Conservation (phyloP, 208 protist genomes). For the Crithidia fasciculata region DNA sequence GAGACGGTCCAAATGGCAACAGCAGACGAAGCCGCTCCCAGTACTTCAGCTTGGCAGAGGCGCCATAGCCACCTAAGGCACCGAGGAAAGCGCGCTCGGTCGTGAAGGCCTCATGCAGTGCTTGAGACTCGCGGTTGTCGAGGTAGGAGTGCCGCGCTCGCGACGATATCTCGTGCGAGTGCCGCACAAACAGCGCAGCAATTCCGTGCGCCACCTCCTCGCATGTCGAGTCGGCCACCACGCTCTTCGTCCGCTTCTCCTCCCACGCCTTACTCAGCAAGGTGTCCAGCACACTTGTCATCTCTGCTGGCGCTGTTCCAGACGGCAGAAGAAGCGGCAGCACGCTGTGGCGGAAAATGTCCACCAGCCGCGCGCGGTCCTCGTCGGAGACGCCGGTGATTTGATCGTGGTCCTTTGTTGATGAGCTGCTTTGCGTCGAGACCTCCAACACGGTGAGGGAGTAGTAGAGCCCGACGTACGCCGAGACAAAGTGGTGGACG, state of each 20-base stretch:
- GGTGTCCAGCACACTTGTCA: slow-evolving; percentile 17
- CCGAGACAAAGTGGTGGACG: slow-evolving; percentile 55
- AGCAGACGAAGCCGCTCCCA: slow-evolving; percentile 59
- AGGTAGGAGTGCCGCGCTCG: slow-evolving; percentile 25
- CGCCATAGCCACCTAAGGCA: slow-evolving; percentile 14
- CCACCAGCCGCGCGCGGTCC: slow-evolving; percentile 17
- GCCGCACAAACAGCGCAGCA: slow-evolving; percentile 24
- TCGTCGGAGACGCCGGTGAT: slow-evolving; percentile 15
- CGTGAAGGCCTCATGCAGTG: slow-evolving; percentile 13
- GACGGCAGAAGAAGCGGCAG: slow-evolving; percentile 20
- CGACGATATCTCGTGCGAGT: slow-evolving; percentile 20
- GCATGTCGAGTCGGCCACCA: slow-evolving; percentile 22
- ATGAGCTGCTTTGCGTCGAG: slow-evolving; percentile 17
- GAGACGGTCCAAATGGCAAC: slow-evolving; percentile 49
- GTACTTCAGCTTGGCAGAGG: slow-evolving; percentile 35
- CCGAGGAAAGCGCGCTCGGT: slow-evolving; percentile 20
- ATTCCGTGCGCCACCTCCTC: slow-evolving; percentile 25
- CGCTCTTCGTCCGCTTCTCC: slow-evolving; percentile 22
- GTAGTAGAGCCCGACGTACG: slow-evolving; percentile 41
- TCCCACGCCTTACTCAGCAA: slow-evolving; percentile 18
- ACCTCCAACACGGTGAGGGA: slow-evolving; percentile 31
- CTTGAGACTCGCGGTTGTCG: slow-evolving; percentile 13
- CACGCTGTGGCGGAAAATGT: slow-evolving; percentile 24
- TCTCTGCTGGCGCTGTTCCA: slow-evolving; percentile 8
- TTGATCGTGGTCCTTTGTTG: neutral